These are phyloP conservation scores for Cercophora newfieldiana DNA, from an alignment of 495 filamentous ascomycete genomes.

Conservation along the genomic window DNA sequence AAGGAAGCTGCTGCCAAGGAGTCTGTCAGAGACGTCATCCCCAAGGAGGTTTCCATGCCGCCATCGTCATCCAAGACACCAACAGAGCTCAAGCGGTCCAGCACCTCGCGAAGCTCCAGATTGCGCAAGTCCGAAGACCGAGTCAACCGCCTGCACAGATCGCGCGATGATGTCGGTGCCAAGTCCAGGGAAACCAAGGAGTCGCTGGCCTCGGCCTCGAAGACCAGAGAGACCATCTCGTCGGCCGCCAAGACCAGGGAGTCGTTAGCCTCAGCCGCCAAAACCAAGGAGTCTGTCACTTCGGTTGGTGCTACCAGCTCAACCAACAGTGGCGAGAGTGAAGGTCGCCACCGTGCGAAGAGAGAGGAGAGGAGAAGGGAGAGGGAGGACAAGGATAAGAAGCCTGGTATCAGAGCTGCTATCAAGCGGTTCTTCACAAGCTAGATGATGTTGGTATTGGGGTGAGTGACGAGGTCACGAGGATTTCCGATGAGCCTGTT, in stretches of 20 bases:
- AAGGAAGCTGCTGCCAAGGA: conserved; percentile 31
- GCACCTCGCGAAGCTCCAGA: conserved; percentile 31
- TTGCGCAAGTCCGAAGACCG: conserved; percentile 26
- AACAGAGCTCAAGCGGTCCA: conserved; percentile 40
- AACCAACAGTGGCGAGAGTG: conserved; percentile 23
- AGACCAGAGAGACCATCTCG: conserved; percentile 13
- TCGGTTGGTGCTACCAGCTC: conserved; percentile 20
- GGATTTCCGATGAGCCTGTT: background rate
- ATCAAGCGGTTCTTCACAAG: conserved; percentile 37
- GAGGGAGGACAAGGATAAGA: conserved; percentile 69
- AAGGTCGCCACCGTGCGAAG: conserved; percentile 27
- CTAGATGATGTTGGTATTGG: conserved; percentile 1
- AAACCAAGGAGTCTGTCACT: conserved; percentile 24
- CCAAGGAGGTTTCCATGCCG: conserved; percentile 1
- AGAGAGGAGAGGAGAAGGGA: conserved; percentile 35
- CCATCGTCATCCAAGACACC: conserved; percentile 23
- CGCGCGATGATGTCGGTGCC: conserved; percentile 21
- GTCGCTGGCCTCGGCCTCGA: conserved; percentile 10
- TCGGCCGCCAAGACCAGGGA: conserved; percentile 18
- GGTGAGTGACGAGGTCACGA: background rate
- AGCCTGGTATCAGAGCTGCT: conserved; percentile 72
- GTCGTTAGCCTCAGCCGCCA: conserved; percentile 12
- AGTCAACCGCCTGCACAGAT: conserved; percentile 13
- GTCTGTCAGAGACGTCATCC: conserved; percentile 8
- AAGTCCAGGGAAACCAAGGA: conserved; percentile 19